A percentile compares a stretch with the other conserved stretches of the same genome.
Evolutionary conservation across 805 yeast genomes (phyloP).

Genomic region (Sugiyamaella mastotermitis): DNA sequence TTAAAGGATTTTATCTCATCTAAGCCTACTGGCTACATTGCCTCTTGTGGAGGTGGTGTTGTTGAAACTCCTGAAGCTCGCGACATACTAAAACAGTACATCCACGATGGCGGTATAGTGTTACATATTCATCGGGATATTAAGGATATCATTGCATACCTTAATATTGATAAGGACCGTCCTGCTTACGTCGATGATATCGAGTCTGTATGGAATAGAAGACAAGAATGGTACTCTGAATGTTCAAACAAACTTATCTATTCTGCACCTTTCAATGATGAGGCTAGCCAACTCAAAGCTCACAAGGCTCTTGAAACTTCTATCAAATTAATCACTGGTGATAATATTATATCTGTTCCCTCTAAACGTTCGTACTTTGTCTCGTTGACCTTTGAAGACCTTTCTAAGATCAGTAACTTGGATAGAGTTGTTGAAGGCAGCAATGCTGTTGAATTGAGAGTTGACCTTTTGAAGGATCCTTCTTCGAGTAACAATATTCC

Average conservation of each 20-base stretch:
- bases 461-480: constrained; percentile 54
- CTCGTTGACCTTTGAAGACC: constrained; percentile 63
- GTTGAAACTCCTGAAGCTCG: constrained; percentile 75
- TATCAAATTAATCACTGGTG: constrained; percentile 59
- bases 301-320: constrained; percentile 54
- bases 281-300: constrained; percentile 49
- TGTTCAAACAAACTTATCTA: constrained; percentile 75
- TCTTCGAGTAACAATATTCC: constrained; percentile 28
- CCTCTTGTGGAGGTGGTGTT: constrained; percentile 96
- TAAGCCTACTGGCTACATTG: constrained; percentile 50
- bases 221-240: constrained; percentile 72
- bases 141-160: constrained; percentile 67
- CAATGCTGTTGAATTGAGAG: constrained; percentile 78
- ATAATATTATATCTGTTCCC: constrained; percentile 35
- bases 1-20: constrained; percentile 43
- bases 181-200: constrained; percentile 85
- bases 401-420: constrained; percentile 43
- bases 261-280: constrained; percentile 62
- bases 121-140: constrained; percentile 87
- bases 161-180: constrained; percentile 72
- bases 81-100: constrained; percentile 49
- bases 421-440: constrained; percentile 59
- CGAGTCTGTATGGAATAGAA: constrained; percentile 72
- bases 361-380: constrained; percentile 53
- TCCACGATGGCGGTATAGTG: constrained; percentile 64